phyloP scores from a whole-genome alignment of 441 rosid species.

The Eruca vesicaria region DNA sequence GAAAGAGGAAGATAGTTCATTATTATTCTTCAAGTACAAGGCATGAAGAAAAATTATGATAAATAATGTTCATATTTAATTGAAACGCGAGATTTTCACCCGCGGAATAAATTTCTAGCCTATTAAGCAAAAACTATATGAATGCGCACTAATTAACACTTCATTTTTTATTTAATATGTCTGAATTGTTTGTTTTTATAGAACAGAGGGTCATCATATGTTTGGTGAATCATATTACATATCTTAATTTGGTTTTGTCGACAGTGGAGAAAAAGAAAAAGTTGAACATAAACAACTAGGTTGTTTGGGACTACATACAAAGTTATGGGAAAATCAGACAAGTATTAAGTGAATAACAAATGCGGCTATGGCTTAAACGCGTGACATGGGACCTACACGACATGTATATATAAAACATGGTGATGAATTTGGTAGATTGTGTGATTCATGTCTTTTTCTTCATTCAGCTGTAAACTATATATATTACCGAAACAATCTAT shows the following conservation, averaged over 20 bases:
- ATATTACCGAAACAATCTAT: constrained; percentile 3
- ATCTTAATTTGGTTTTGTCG: constrained; percentile 17
- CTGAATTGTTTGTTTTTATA: neutral
- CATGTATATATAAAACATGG: constrained; percentile 11
- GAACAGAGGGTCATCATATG: too few species aligned
- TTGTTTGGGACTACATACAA: neutral
- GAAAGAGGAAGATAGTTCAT: neutral
- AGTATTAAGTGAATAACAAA: neutral
- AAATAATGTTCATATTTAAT: neutral
- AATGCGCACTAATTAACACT: too few species aligned
- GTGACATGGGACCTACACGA: constrained; percentile 23
- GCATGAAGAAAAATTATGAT: neutral
- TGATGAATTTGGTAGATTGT: constrained; percentile 30
- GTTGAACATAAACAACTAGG: neutral
- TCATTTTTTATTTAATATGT: neutral
- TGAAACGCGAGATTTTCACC: neutral
- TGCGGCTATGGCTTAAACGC: constrained; percentile 21
- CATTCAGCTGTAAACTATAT: constrained; percentile 25
- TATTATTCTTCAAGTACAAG: constrained; percentile 13
- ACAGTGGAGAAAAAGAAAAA: too few species aligned
- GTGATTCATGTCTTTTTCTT: constrained; percentile 26
- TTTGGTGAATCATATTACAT: constrained; percentile 6
- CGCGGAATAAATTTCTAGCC: neutral
- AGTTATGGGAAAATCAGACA: constrained; percentile 23
- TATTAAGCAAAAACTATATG: too few species aligned